Evolutionary conservation across 75 land plant species (phyloP).

Genomic region (Adiantum capillusveneris): DNA sequence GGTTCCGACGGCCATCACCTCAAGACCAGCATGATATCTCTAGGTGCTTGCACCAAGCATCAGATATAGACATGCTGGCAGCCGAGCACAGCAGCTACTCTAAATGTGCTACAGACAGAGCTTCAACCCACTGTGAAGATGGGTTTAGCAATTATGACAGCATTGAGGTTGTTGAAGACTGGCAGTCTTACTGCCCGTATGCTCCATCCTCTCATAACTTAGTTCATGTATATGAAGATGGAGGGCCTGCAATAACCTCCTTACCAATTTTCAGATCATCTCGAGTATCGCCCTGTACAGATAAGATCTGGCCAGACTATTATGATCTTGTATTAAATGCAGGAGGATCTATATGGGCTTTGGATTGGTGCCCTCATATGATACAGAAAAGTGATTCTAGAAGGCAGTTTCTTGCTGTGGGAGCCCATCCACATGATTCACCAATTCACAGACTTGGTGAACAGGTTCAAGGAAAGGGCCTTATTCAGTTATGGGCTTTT

Average conservation of each 20-base stretch:
- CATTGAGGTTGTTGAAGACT: conserved; percentile 1
- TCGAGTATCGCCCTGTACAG: background rate
- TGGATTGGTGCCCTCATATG: conserved; percentile 92
- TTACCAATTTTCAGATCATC: conserved; percentile 1
- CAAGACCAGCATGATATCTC: no score
- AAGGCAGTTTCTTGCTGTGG: conserved; percentile 70
- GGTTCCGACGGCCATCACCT: no score
- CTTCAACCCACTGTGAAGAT: no score
- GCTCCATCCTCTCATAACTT: conserved; percentile 3
- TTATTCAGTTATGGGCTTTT: conserved; percentile 84
- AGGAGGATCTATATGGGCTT: conserved; percentile 85
- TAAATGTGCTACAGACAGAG: no score
- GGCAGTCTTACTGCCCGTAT: conserved; percentile 16
- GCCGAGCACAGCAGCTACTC: no score
- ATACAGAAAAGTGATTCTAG: no score
- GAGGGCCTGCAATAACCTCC: background rate
- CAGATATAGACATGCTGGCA: no score
- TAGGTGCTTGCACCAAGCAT: no score
- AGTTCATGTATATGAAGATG: background rate
- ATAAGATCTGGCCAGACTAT: background rate
- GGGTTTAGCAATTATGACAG: no score
- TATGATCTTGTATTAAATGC: conserved; percentile 63
- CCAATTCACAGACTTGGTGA: conserved; percentile 75
- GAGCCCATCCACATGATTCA: conserved; percentile 79
- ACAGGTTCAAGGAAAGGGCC: conserved; percentile 61